These are phyloP conservation scores for Lactarius evosmus DNA, from an alignment of 768 basidiomycete species.

Conservation along the genomic window DNA sequence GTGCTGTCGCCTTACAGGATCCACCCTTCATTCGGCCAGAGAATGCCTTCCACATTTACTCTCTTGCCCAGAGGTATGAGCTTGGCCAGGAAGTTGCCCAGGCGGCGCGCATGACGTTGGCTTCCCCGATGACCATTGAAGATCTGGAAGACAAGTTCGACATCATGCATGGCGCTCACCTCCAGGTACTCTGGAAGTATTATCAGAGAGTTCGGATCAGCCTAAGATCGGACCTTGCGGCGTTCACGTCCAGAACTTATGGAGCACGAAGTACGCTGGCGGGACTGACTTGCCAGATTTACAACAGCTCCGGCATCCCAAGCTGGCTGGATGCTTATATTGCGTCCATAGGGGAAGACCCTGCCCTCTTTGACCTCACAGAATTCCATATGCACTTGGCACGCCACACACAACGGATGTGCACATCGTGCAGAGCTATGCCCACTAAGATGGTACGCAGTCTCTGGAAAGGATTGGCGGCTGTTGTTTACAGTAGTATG, in stretches of 20 bases:
- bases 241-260: background rate
- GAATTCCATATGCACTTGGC: background rate
- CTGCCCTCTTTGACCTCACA: background rate
- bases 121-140: background rate
- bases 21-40: background rate
- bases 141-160: background rate
- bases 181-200: background rate
- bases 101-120: background rate
- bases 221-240: background rate
- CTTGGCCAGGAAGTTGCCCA: background rate
- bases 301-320: background rate
- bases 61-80: background rate
- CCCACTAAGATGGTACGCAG: background rate
- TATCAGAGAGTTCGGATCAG: background rate
- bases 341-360: background rate
- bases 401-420: background rate
- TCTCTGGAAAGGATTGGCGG: background rate
- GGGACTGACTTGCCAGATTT: background rate
- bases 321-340: background rate
- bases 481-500: background rate
- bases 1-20: background rate
- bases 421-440: background rate
- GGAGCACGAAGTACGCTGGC: background rate
- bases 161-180: background rate
- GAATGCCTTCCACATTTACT: slow-evolving; percentile 4